Percentiles rank a stretch among this genome's conserved stretches.
Evolutionary conservation across 176 grass and related monocot genomes (phyloP).

Genomic region (Avena sativa): DNA sequence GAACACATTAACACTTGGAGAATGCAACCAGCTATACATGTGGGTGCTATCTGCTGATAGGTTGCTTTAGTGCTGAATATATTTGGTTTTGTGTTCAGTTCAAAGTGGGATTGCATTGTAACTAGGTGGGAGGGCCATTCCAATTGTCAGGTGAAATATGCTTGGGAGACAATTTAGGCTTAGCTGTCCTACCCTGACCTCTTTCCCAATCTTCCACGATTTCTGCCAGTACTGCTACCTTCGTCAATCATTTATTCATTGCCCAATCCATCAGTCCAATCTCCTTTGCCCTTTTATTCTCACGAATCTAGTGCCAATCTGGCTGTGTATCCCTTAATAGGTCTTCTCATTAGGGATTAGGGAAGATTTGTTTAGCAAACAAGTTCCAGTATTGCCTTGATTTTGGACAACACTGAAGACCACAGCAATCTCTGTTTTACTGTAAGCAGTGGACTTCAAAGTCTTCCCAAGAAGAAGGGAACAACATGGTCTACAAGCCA

Average conservation of each 20-base stretch:
- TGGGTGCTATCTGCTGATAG: not conserved
- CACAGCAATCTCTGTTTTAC: not conserved
- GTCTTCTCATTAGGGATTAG: too few relatives aligned
- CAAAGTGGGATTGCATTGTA: not conserved
- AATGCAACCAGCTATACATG: not conserved
- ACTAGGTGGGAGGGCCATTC: not conserved
- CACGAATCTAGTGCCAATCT: too few relatives aligned
- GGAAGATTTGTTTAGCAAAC: too few relatives aligned
- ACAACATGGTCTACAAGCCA: not conserved
- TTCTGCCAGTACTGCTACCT: too few relatives aligned
- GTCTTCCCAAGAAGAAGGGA: not conserved
- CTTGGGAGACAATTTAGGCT: slow-evolving; percentile 9
- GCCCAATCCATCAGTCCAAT: too few relatives aligned
- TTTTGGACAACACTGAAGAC: slow-evolving; percentile 6
- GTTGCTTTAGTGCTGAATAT: slow-evolving; percentile 8
- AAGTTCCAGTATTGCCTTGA: not conserved
- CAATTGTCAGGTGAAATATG: not conserved
- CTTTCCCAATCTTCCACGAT: too few relatives aligned
- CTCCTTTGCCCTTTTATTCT: too few relatives aligned
- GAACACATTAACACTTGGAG: slow-evolving; percentile 3
- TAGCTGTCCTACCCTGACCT: too few relatives aligned
- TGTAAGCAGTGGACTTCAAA: not conserved
- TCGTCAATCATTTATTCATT: too few relatives aligned
- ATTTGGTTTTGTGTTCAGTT: not conserved
- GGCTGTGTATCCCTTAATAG: too few relatives aligned